A percentile compares a stretch with the other conserved stretches of the same genome.
These are phyloP conservation scores for Botrytis squamosa DNA, from an alignment of 2,329 filamentous ascomycete species.

Conservation along the genomic window DNA sequence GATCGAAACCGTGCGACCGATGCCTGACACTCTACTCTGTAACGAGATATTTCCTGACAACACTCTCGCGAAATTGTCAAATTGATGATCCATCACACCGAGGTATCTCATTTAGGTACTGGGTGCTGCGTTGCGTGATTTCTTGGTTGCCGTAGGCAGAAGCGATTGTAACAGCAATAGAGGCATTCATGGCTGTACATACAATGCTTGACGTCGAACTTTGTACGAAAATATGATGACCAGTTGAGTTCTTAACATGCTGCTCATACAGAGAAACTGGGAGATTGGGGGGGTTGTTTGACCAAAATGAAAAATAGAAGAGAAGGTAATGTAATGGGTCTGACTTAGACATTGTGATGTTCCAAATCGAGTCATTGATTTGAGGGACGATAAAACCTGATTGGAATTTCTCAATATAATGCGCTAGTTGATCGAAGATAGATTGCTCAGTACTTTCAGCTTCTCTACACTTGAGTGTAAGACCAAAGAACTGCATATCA, in stretches of 20 bases:
- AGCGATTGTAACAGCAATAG: not conserved
- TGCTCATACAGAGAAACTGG: too few species aligned
- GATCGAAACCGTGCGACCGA: too few species aligned
- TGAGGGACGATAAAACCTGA: not conserved
- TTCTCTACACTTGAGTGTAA: conserved; percentile 20
- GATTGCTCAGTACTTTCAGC: conserved; percentile 1
- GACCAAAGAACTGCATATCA: conserved; percentile 26
- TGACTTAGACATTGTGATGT: not conserved
- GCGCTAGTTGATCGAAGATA: not conserved
- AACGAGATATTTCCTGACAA: not conserved
- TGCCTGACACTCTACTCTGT: not conserved
- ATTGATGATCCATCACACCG: not conserved
- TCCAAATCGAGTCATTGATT: not conserved
- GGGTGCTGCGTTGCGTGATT: not conserved
- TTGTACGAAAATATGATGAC: not conserved
- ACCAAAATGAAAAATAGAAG: not conserved
- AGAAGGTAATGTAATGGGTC: not conserved
- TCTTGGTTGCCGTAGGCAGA: not conserved
- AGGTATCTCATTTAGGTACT: not conserved
- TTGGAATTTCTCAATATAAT: not conserved
- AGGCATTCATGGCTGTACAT: not conserved
- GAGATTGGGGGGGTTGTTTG: too few species aligned
- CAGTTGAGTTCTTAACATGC: not conserved
- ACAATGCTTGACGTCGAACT: not conserved
- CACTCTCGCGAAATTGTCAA: not conserved